Base-by-base conservation (phyloP, 495 filamentous ascomycete genomes). In the Neurospora cerealis region DNA sequence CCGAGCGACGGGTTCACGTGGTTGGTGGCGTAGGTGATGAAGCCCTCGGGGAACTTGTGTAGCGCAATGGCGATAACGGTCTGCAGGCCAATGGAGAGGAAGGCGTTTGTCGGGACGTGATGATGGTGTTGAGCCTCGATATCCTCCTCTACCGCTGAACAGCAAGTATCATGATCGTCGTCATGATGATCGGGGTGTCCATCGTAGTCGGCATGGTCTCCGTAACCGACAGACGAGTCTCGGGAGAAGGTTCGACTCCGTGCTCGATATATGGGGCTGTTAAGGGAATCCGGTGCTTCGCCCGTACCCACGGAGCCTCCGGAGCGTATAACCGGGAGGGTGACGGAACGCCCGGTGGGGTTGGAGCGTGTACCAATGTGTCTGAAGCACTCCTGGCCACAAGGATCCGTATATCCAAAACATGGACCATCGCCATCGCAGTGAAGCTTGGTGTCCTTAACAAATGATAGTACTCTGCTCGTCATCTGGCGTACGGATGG, bases 11-110 rank as follows among this genome's bases (percentile, higher is more conserved):
- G 94, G 78, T 92, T 97, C 39, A 93, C 96, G 75, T 99, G 96
- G 81, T 98, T 99, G 15, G 96, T 98, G 10, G 96, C 95, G 81
- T 96, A 99, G 38, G 96, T 99, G 73, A 99, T 98, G 83, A 99
- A 98, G 37, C 96, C 96, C 82, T 99, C 96, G 5, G 96, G 96
- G 24, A 98, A 91, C 80, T 99, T 99, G 84, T 99, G 96, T 1
- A 99, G 84, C 10, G 96, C 93, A 78, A 99, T 98, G 60, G 96
- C 96, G 70, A 97, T 89, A 10, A 92, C 93, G 0, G 95, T 98
- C 81, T 98, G 96, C 6, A 98, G 87, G 17, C 95, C 94, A 72
- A 98, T 95, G 66, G 92, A 92, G 69, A 98, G 86, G 79, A 97
- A 98, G 32, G 93, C 93, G 82, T 99, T 99, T 70, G 92, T 89